Percentiles rank a stretch among this genome's conserved stretches.
Evolutionary conservation across 2,329 filamentous ascomycete species (phyloP).

Genomic region (Colletotrichum eremochloae): DNA sequence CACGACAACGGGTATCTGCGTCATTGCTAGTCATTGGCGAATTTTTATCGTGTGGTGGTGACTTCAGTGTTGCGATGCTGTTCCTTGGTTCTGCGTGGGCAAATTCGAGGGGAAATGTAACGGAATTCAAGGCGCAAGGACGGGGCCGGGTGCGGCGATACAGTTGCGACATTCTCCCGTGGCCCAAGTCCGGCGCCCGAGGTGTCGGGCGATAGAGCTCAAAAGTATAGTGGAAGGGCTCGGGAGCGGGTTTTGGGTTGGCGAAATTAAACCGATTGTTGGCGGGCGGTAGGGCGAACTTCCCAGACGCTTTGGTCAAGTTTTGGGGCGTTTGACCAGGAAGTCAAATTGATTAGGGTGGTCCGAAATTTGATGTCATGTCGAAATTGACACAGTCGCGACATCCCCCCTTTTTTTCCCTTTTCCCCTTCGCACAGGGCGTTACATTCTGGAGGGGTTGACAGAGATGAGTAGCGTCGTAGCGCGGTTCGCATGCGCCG

Average conservation of each 20-base stretch:
- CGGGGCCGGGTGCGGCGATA: constrained; percentile 8
- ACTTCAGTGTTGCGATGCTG: constrained; percentile 9
- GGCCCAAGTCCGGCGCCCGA: constrained; percentile 32
- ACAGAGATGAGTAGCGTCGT: constrained; percentile 19
- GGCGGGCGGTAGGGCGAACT: constrained; percentile 35
- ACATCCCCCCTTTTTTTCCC: constrained; percentile 22
- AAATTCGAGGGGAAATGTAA: neutral
- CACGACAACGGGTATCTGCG: constrained; percentile 14
- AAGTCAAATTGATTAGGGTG: constrained; percentile 40
- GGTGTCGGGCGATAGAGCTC: constrained; percentile 14
- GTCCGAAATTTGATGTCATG: constrained; percentile 42
- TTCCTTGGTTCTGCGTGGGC: constrained; percentile 6
- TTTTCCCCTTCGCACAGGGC: neutral
- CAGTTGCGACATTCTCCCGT: constrained; percentile 14
- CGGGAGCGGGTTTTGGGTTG: constrained; percentile 29
- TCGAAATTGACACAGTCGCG: constrained; percentile 33
- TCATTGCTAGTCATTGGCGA: constrained; percentile 19
- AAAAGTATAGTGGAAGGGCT: constrained; percentile 14
- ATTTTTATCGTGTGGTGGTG: neutral
- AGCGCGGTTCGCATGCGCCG: constrained; percentile 7
- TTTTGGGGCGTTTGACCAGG: constrained; percentile 39
- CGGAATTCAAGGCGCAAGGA: neutral
- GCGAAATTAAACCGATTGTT: constrained; percentile 32
- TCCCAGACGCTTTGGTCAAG: constrained; percentile 38
- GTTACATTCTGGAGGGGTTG: constrained; percentile 24